Evolutionary conservation across 2,329 filamentous ascomycete species (phyloP).

Genomic region (Didymella glomerata): DNA sequence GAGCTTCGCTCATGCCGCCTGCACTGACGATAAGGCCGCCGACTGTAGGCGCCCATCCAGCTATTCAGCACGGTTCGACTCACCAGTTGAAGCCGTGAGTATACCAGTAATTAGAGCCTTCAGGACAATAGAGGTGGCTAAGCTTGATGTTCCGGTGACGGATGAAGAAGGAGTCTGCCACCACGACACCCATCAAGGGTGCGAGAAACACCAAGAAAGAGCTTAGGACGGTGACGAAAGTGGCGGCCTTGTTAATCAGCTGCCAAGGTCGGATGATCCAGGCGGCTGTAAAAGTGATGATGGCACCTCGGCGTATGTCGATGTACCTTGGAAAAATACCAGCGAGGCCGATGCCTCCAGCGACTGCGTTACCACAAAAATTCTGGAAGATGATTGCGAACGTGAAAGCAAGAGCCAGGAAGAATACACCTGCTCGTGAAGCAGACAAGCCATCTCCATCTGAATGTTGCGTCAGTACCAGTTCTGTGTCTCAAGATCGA

Average conservation of each 20-base stretch:
- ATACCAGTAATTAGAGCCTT: neutral
- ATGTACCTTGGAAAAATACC: no score
- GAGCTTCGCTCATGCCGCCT: neutral
- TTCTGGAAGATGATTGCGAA: constrained; percentile 54
- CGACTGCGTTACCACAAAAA: constrained; percentile 44
- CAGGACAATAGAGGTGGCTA: neutral
- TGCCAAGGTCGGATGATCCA: no score
- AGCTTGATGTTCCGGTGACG: no score
- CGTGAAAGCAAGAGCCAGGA: constrained; percentile 47
- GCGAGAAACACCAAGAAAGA: no score
- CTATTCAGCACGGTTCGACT: neutral
- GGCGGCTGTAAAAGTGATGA: no score
- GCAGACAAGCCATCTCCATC: constrained; percentile 52
- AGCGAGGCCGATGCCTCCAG: no score
- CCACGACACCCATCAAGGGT: no score
- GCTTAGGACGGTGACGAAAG: no score
- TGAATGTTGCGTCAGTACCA: neutral
- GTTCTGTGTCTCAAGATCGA: constrained; percentile 13
- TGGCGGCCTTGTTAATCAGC: no score
- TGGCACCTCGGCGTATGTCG: no score
- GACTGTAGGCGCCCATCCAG: neutral
- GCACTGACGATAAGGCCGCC: neutral
- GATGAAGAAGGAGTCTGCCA: no score
- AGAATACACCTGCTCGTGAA: constrained; percentile 47
- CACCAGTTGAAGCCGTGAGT: neutral